These are phyloP conservation scores for Bruguiera parviflora DNA, from an alignment of 345 rosid genomes.

Conservation along the genomic window DNA sequence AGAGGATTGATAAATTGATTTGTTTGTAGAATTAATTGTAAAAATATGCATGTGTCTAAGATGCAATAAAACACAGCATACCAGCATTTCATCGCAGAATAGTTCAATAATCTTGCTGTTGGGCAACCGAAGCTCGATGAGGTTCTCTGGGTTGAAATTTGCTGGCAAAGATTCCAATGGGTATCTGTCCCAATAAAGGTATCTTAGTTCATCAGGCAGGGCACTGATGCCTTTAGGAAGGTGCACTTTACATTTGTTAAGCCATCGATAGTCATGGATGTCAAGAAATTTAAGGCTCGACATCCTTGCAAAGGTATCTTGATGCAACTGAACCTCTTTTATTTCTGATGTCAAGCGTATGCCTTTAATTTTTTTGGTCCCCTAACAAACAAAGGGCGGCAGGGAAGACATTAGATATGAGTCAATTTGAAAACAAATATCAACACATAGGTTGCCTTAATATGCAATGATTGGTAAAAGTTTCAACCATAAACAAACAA, in stretches of 20 bases:
- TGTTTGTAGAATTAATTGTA: not conserved
- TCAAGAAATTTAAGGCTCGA: conserved; percentile 1
- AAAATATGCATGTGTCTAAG: not conserved
- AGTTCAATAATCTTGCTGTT: not conserved
- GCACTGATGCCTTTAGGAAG: not conserved
- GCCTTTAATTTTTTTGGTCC: not conserved
- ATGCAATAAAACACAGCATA: not conserved
- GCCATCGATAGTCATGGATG: not conserved
- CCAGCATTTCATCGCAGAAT: not conserved
- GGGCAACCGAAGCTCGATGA: conserved; percentile 6
- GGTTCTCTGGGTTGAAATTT: conserved; percentile 4
- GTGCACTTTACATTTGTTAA: not conserved
- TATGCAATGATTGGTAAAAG: not conserved
- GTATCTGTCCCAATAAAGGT: conserved; percentile 6
- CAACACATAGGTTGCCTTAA: too few species aligned
- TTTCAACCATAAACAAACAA: not conserved
- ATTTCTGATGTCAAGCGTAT: not conserved
- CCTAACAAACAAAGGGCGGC: not conserved
- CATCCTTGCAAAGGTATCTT: not conserved
- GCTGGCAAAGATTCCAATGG: conserved; percentile 9
- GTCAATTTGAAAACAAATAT: too few species aligned
- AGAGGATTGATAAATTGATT: not conserved
- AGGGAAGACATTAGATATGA: not conserved
- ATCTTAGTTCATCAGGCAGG: conserved; percentile 2
- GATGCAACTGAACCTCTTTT: not conserved